A percentile compares a stretch with the other conserved stretches of the same genome.
Evolutionary conservation across 208 protist genomes (phyloP).

Genomic region (Crithidia thermophila): DNA sequence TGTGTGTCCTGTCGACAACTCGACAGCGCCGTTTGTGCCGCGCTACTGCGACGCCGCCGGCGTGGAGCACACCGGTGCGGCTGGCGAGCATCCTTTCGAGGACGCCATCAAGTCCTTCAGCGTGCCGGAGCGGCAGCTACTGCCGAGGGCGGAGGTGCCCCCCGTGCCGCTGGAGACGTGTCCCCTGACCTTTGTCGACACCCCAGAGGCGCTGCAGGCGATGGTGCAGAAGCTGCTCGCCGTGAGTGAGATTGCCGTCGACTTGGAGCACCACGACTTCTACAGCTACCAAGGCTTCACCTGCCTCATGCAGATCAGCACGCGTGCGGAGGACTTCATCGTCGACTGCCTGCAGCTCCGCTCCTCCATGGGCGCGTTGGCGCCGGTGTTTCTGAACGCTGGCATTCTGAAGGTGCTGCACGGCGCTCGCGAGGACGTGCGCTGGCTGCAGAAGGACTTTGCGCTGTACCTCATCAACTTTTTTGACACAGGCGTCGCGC

Average conservation of each 20-base stretch:
- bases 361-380: conserved; percentile 85
- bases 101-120: conserved; percentile 55
- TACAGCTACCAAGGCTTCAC: conserved; percentile 97
- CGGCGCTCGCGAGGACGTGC: conserved; percentile 95
- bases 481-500: conserved; percentile 98
- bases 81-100: conserved; percentile 79
- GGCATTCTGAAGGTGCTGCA: conserved; percentile 97
- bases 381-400: conserved; percentile 92
- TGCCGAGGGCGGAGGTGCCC: conserved; percentile 52
- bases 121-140: conserved; percentile 56
- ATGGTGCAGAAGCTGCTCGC: conserved; percentile 51
- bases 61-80: conserved; percentile 42
- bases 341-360: conserved; percentile 97
- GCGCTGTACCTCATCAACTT: conserved; percentile 98
- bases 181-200: conserved; percentile 78
- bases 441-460: conserved; percentile 99
- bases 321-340: conserved; percentile 95
- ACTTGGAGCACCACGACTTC: conserved; percentile 96
- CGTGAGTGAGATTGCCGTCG: conserved; percentile 92
- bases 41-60: conserved; percentile 65
- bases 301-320: conserved; percentile 99
- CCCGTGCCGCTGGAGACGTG: conserved; percentile 65
- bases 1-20: conserved; percentile 78
- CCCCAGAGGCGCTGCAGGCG: conserved; percentile 47
- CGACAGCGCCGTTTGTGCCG: conserved; percentile 58